Evolutionary conservation across 768 basidiomycete genomes (phyloP).

Genomic region (Panaeolus papilionaceus): DNA sequence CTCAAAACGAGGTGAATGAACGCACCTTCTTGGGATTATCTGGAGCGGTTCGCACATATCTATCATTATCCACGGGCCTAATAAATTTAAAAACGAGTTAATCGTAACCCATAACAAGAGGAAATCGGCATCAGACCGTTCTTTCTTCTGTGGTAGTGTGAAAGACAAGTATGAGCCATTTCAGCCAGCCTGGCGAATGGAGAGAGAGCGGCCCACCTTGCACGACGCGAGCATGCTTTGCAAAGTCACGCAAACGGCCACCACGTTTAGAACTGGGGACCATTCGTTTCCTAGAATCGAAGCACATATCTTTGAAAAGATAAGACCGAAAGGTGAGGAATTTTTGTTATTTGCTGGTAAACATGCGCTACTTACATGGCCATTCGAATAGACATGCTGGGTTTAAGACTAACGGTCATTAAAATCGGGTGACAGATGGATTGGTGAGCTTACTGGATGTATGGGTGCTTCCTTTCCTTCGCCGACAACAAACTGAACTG

Average conservation of each 20-base stretch:
- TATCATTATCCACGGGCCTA: conserved; percentile 85
- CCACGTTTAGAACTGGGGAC: conserved; percentile 88
- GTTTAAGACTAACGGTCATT: conserved; percentile 20
- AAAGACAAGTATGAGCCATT: background rate
- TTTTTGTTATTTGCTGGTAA: conserved; percentile 11
- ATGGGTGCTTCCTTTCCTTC: conserved; percentile 70
- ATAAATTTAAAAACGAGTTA: conserved; percentile 19
- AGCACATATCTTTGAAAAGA: conserved; percentile 72
- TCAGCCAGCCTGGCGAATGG: background rate
- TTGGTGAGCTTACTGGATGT: conserved; percentile 68
- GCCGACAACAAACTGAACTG: conserved; percentile 83
- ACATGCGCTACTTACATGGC: conserved; percentile 61
- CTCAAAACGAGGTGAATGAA: background rate
- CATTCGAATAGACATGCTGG: conserved; percentile 88
- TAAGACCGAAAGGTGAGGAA: background rate
- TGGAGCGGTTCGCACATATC: conserved; percentile 79
- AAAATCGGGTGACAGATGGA: conserved; percentile 16
- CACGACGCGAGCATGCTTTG: conserved; percentile 94
- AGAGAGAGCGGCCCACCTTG: conserved; percentile 59
- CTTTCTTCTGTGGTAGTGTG: conserved; percentile 39
- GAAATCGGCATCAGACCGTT: conserved; percentile 26
- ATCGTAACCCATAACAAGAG: conserved; percentile 11
- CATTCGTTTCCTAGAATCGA: conserved; percentile 90
- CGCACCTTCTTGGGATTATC: conserved; percentile 87
- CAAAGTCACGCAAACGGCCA: conserved; percentile 82